Conservation (phyloP, 257 asterid genomes). For the Hygrophila difformis region DNA sequence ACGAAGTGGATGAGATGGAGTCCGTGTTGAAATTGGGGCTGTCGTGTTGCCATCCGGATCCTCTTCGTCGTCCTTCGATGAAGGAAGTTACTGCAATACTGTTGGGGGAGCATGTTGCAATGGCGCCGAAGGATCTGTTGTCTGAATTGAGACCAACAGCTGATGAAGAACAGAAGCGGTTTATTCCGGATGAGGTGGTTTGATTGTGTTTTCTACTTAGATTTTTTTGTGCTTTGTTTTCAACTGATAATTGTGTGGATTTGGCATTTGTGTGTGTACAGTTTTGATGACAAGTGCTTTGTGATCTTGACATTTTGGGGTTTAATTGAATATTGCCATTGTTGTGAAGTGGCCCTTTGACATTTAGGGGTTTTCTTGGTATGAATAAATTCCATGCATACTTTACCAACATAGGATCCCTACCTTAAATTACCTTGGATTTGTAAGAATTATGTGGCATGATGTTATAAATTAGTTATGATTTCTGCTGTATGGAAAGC, state of each 20-base stretch:
- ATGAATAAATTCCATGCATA: too few relatives aligned
- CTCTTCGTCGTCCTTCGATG: slow-evolving; percentile 67
- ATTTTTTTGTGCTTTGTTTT: neutral
- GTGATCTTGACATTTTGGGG: slow-evolving; percentile 5
- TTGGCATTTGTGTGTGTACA: slow-evolving; percentile 3
- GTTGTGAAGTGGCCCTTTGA: too few relatives aligned
- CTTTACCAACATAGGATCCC: too few relatives aligned
- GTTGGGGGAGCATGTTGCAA: slow-evolving; percentile 41
- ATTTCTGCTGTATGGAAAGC: too few relatives aligned
- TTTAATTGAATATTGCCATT: slow-evolving; percentile 16
- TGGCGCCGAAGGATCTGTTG: slow-evolving; percentile 39
- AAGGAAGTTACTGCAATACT: slow-evolving; percentile 56
- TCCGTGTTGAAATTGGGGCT: slow-evolving; percentile 63
- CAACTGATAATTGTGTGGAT: neutral
- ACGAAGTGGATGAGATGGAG: slow-evolving; percentile 57
- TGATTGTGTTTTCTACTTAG: slow-evolving; percentile 19
- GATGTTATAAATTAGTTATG: too few relatives aligned
- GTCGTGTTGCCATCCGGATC: slow-evolving; percentile 79
- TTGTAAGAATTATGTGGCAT: too few relatives aligned
- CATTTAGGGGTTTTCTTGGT: too few relatives aligned
- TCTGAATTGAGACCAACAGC: slow-evolving; percentile 25
- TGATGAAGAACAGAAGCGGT: slow-evolving; percentile 15
- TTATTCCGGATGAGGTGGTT: slow-evolving; percentile 21
- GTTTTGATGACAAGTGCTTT: slow-evolving; percentile 18
- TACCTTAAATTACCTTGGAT: too few relatives aligned